Base-by-base conservation (phyloP, 78 protist genomes). In the Dictyostelium capitatum region DNA sequence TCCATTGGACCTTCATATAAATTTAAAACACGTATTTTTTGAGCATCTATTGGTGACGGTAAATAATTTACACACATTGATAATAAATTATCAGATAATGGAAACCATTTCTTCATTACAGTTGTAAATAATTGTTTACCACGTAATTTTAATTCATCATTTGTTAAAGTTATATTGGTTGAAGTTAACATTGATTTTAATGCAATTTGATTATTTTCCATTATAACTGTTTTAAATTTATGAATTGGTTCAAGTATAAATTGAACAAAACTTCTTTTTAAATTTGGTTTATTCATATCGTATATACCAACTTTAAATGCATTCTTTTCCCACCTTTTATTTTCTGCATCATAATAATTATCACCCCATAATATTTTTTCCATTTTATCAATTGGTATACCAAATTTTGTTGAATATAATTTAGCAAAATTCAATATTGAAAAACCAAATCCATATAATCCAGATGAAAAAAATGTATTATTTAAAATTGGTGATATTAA, bases 1-100 rank as follows among this genome's bases (percentile, higher is more conserved):
- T 99, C 99, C 41, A 53, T 3, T 25, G 99, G 98, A 23, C 99
- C 99, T 43, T 96, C 90, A 98, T 99, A 99, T 56, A 99, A 96
- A 54, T 72, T 46, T 77, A 72, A 95, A 28, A 43, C 89, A 32
- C 99, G 98, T 98, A 99, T 99, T 75, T 56, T 54, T 96, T 99
- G 99, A 4, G 98, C 97, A 25, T 12, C 81, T 0, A 57, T 14
- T 46, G 98, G 98, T 9, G 97, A 96, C 3, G 98, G 98, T 47
- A 97, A 96, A 43, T 92, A 83, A 4, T 17, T 3, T 32, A 97
- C 91, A 41, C 92, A 75, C 87, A 81, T 84, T 23, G 80, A 94
- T 12, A 96, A 64, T 30, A 96, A 30, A 19, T 77, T 9, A 10
- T 69, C 79, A 1, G 83, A 95, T 0, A 95, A 96, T 6, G 96